These are phyloP conservation scores for Lathyrus tuberosus DNA, from an alignment of 306 rosid species.

Conservation along the genomic window DNA sequence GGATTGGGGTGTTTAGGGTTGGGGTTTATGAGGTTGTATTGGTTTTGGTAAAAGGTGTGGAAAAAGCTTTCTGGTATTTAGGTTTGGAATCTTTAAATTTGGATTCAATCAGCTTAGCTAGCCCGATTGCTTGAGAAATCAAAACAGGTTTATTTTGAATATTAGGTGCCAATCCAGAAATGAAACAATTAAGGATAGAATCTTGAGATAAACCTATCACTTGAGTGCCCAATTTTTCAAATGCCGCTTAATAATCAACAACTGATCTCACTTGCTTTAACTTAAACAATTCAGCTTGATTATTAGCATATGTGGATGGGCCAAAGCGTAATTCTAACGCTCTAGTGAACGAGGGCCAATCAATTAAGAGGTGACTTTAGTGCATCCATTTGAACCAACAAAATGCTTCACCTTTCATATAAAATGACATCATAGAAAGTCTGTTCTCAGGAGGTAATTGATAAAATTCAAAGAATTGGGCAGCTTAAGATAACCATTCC, in stretches of 20 bases:
- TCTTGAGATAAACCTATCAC: neutral
- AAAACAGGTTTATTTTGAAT: neutral
- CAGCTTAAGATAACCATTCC: too few relatives aligned
- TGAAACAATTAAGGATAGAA: too few relatives aligned
- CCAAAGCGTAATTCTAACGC: neutral
- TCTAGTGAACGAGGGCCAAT: neutral
- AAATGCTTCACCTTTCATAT: neutral
- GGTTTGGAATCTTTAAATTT: too few relatives aligned
- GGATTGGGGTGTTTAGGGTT: too few relatives aligned
- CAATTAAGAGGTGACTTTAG: too few relatives aligned
- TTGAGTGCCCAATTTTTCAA: neutral
- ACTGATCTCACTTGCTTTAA: neutral
- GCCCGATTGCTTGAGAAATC: neutral
- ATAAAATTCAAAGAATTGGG: too few relatives aligned
- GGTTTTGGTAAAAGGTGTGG: rapidly evolving
- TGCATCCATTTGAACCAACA: neutral
- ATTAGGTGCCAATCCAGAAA: neutral
- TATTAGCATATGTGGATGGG: neutral
- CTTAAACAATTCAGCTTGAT: neutral
- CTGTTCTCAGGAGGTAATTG: neutral
- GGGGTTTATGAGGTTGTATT: too few relatives aligned
- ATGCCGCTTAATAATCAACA: too few relatives aligned
- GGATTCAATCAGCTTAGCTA: too few relatives aligned
- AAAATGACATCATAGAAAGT: neutral
- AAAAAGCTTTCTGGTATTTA: too few relatives aligned